Evolutionary conservation across 352 stramenopile species (phyloP).

Genomic region (Phytophthora tubulina): DNA sequence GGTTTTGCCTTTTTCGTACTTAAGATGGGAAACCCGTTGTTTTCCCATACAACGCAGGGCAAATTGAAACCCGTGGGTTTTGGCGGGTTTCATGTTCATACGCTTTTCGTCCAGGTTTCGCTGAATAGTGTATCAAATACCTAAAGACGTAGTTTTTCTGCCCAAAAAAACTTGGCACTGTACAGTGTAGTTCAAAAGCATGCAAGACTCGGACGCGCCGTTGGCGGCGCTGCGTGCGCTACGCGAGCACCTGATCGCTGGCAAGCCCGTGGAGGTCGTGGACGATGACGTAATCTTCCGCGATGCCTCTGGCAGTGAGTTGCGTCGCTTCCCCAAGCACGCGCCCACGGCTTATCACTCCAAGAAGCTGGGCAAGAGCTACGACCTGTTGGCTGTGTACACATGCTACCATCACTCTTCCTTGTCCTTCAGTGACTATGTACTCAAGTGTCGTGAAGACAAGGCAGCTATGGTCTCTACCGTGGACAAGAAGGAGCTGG

Average conservation of each 20-base stretch:
- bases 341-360: conserved; percentile 79
- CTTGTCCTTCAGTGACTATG: conserved; percentile 86
- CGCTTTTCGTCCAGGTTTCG: too few species aligned
- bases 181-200: not conserved
- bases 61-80: too few species aligned
- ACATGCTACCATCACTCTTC: conserved; percentile 83
- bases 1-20: too few species aligned
- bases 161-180: too few species aligned
- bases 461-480: conserved; percentile 87
- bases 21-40: too few species aligned
- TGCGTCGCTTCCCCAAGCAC: conserved; percentile 72
- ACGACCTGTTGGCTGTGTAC: conserved; percentile 83
- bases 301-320: conserved; percentile 57
- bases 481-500: conserved; percentile 90
- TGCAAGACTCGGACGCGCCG: conserved; percentile 23
- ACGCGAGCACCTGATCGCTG: conserved; percentile 80
- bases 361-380: conserved; percentile 86
- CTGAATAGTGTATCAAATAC: too few species aligned
- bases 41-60: too few species aligned
- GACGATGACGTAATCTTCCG: conserved; percentile 70
- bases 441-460: conserved; percentile 82
- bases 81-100: too few species aligned
- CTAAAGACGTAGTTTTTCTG: too few species aligned
- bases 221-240: conserved; percentile 59
- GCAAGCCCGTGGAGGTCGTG: conserved; percentile 64